Base-by-base conservation (phyloP, 768 basidiomycete genomes). In the Macrocybe gigantea region DNA sequence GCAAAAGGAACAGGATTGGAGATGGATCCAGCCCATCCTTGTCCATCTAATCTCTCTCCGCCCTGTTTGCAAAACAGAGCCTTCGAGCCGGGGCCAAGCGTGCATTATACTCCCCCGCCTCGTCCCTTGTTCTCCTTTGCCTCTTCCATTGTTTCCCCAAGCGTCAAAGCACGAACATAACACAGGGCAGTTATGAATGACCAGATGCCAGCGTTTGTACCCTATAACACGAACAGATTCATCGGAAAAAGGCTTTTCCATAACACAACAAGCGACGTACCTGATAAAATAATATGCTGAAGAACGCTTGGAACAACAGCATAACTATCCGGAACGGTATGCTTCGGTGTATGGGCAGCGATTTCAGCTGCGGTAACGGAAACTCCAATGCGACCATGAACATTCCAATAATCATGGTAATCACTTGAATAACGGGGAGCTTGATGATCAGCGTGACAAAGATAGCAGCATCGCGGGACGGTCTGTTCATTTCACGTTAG, bases 201-300 rank as follows among this genome's bases (percentile, higher is more conserved):
- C 75, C 82, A 96, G 43, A 94, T 64, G 9, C 84, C 82, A 29
- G 81, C 85, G 58, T 92, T 92, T 33, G 88, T 87, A 38, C 91
- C 92, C 89, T 93, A 49, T n/a, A 35, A 30, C n/a, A 40, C 38
- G 33, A 38, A 47, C 2, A 43, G 10, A 30, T 14, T 7, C 29
- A 52, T 30, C 42, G 38, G 46, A 51, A 41, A 51, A 33, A 41
- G 36, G 42, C 5, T 1, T 34, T 34, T 22, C 14, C 32, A 38
- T 32, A 13, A 44, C 35, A 15, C 31, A 22, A 6, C 11, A 39
- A 6, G 12, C 29, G n/a, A 56, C 74, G 46, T 43, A 85, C 89
- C 70, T 92, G 90, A 68, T 93, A 92, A 60, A 77, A 88, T 35
- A 93, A 64, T 37, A 85, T 70, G 22, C 77, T 69, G 12, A 87